phyloP scores from a whole-genome alignment of 176 grass and related monocot species.

The Phragmites australis region DNA sequence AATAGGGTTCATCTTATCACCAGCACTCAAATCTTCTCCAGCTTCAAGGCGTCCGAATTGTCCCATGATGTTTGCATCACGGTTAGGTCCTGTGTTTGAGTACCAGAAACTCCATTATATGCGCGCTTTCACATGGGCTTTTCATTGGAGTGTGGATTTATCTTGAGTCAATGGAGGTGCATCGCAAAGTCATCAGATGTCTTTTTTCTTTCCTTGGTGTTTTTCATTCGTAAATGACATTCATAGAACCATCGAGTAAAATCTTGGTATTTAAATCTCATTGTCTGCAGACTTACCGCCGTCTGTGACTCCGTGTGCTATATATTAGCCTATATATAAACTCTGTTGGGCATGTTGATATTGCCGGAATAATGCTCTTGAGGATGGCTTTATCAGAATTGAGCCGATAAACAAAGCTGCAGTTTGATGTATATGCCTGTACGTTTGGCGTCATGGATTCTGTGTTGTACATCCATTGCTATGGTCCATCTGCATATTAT shows the following conservation, averaged over 20 bases:
- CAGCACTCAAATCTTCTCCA: slow-evolving; percentile 32
- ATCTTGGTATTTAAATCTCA: slow-evolving; percentile 4
- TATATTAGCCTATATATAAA: not conserved
- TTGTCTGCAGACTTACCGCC: not conserved
- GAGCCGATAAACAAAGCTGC: not conserved
- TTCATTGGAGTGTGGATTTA: not conserved
- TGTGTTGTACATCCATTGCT: not conserved
- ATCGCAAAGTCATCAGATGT: not conserved
- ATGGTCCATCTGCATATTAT: not conserved
- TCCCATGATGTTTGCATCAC: slow-evolving; percentile 13
- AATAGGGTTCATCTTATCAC: slow-evolving; percentile 42
- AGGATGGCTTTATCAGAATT: not conserved
- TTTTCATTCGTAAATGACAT: not conserved
- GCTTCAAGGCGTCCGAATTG: slow-evolving; percentile 23
- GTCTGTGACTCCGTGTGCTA: not conserved
- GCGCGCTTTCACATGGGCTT: not conserved
- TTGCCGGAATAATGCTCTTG: not conserved
- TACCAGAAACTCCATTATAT: not conserved
- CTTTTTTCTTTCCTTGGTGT: not conserved
- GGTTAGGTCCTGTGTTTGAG: slow-evolving; percentile 58
- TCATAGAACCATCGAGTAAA: not conserved
- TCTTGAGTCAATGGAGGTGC: not conserved
- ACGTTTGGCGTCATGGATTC: not conserved
- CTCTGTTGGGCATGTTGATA: not conserved
- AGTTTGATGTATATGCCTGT: not conserved